phyloP scores from a whole-genome alignment of 2,329 filamentous ascomycete genomes.

The Sporothrix luriei region DNA sequence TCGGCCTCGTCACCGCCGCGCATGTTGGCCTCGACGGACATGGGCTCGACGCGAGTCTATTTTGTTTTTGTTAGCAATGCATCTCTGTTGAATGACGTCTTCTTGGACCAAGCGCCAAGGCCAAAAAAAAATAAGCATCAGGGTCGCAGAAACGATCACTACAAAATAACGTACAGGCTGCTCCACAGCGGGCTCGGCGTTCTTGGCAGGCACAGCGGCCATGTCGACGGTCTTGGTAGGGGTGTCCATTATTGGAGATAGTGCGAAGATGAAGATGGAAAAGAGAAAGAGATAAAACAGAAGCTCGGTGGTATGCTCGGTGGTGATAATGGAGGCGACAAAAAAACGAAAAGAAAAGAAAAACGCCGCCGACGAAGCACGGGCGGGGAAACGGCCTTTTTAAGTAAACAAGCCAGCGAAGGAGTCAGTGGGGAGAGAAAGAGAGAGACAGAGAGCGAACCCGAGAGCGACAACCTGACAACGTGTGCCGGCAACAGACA shows the following conservation, averaged over 20 bases:
- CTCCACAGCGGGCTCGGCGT: conserved; percentile 37
- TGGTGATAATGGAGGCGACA: not conserved
- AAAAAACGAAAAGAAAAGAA: not conserved
- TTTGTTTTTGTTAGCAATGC: not conserved
- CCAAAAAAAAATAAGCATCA: not conserved
- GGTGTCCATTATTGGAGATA: conserved; percentile 34
- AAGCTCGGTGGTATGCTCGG: not conserved
- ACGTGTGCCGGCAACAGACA: conserved; percentile 19
- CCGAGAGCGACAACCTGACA: conserved; percentile 14
- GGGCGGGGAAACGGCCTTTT: conserved; percentile 16
- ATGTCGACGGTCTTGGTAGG: conserved; percentile 35
- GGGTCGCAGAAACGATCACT: not conserved
- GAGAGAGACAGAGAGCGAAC: not conserved
- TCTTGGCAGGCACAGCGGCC: conserved; percentile 36
- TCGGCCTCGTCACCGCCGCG: conserved; percentile 38
- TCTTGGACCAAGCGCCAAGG: conserved; percentile 15
- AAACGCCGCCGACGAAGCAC: not conserved
- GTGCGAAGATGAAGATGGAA: not conserved
- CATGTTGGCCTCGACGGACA: conserved; percentile 37
- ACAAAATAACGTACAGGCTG: conserved; percentile 38
- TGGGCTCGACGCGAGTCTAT: conserved; percentile 36
- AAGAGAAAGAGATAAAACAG: not conserved
- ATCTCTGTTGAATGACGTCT: not conserved
- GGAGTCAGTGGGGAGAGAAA: not conserved
- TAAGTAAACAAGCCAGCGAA: conserved; percentile 14